phyloP scores from a whole-genome alignment of 2,329 filamentous ascomycete species.

The Colletotrichum coccodes region DNA sequence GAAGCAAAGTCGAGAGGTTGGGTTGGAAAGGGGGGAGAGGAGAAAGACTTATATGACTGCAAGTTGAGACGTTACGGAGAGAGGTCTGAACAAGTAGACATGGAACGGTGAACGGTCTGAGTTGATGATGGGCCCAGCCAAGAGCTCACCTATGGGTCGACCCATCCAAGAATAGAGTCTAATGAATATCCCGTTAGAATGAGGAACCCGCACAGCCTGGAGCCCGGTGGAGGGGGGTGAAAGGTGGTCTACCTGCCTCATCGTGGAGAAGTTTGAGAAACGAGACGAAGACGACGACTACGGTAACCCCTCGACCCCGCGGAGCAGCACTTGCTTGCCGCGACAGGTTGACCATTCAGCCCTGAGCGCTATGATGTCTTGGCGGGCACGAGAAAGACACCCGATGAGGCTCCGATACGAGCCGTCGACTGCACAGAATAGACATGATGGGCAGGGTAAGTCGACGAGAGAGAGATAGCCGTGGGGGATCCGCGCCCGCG shows the following conservation, averaged over 20 bases:
- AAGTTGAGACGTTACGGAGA: constrained; percentile 18
- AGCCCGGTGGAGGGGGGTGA: not conserved
- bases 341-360: constrained; percentile 19
- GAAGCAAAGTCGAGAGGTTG: constrained; percentile 2
- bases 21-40: not conserved
- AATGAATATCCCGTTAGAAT: not conserved
- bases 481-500: constrained; percentile 1
- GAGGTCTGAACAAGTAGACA: constrained; percentile 6
- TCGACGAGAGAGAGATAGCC: not conserved
- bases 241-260: constrained; percentile 10
- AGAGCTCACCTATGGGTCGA: constrained; percentile 14
- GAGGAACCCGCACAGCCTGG: constrained; percentile 8
- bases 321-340: constrained; percentile 9
- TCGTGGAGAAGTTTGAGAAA: constrained; percentile 20
- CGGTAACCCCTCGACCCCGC: not conserved
- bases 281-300: constrained; percentile 18
- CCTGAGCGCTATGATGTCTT: constrained; percentile 24
- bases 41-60: constrained; percentile 19
- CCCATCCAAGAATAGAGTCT: constrained; percentile 26
- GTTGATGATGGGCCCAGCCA: constrained; percentile 20
- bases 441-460: not conserved
- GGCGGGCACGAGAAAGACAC: constrained; percentile 10
- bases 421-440: not conserved
- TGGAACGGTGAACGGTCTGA: constrained; percentile 3
- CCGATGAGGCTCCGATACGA: constrained; percentile 29